A percentile compares a stretch with the other conserved stretches of the same genome.
Conservation (phyloP, 2,329 filamentous ascomycete genomes). For the Aureobasidium namibiae region DNA sequence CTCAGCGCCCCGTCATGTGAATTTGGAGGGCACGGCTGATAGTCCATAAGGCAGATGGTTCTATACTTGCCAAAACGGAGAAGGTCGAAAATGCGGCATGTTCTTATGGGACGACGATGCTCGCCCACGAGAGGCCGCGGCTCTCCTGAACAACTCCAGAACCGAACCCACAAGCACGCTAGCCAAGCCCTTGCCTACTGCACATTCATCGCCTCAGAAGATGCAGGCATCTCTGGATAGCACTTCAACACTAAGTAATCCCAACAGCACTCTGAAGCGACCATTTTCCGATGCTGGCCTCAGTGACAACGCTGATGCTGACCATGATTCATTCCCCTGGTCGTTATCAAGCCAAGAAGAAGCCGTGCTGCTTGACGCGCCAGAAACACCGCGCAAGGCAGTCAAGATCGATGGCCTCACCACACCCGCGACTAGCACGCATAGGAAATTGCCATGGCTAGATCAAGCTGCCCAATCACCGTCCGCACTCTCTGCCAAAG, state of each 20-base stretch:
- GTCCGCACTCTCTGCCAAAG: slow-evolving; percentile 13
- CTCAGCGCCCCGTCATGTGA: not conserved
- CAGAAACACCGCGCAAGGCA: slow-evolving; percentile 35
- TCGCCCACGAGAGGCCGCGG: slow-evolving; percentile 37
- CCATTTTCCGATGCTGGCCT: not conserved
- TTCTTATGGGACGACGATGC: slow-evolving; percentile 53
- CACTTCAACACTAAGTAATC: not conserved
- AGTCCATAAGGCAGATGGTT: slow-evolving; percentile 33
- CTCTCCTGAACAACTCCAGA: slow-evolving; percentile 40
- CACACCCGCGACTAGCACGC: slow-evolving; percentile 27
- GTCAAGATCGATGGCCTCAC: slow-evolving; percentile 29
- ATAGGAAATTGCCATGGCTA: slow-evolving; percentile 33
- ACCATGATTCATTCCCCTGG: slow-evolving; percentile 28
- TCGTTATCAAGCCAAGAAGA: slow-evolving; percentile 26
- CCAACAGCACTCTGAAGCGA: not conserved
- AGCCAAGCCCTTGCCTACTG: not conserved
- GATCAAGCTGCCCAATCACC: slow-evolving; percentile 17
- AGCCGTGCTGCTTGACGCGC: slow-evolving; percentile 22
- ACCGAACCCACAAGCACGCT: slow-evolving; percentile 30
- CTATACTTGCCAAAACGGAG: slow-evolving; percentile 47
- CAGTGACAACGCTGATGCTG: slow-evolving; percentile 19
- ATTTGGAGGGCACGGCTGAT: not conserved
- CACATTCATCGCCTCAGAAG: not conserved
- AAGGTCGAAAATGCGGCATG: slow-evolving; percentile 44
- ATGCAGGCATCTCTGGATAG: slow-evolving; percentile 3